These are phyloP conservation scores for Phlebiopsis flavidoalba DNA, from an alignment of 768 basidiomycete species.

Conservation along the genomic window DNA sequence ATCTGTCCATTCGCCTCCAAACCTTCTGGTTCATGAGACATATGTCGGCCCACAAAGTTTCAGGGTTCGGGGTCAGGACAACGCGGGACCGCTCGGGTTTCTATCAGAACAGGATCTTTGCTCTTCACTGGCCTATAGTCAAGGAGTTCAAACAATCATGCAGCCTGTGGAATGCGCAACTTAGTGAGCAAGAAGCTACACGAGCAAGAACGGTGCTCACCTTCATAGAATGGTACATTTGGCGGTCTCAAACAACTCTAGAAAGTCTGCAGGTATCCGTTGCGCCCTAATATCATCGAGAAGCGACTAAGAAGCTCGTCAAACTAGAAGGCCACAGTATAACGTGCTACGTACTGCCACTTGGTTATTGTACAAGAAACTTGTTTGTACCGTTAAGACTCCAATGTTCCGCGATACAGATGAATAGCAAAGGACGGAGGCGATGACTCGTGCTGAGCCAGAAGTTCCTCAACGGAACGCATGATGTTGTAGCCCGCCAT, in stretches of 20 bases:
- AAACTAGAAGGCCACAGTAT: slow-evolving; percentile 1
- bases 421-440: slow-evolving; percentile 78
- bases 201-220: slow-evolving; percentile 33
- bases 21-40: slow-evolving; percentile 60
- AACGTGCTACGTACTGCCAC: slow-evolving; percentile 43
- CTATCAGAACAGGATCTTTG: slow-evolving; percentile 54
- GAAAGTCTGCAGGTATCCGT: slow-evolving; percentile 81
- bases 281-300: slow-evolving; percentile 81
- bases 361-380: slow-evolving; percentile 76
- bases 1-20: slow-evolving; percentile 63
- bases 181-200: background rate
- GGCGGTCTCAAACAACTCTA: slow-evolving; percentile 72
- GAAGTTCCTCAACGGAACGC: slow-evolving; percentile 55
- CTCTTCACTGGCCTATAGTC: slow-evolving; percentile 63
- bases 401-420: slow-evolving; percentile 77
- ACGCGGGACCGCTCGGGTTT: slow-evolving; percentile 62
- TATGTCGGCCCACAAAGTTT: slow-evolving; percentile 77
- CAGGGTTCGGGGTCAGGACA: slow-evolving; percentile 71
- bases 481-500: slow-evolving; percentile 77
- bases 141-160: slow-evolving; percentile 77
- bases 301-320: slow-evolving; percentile 47
- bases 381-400: slow-evolving; percentile 75
- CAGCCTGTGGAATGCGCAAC: slow-evolving; percentile 47
- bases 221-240: slow-evolving; percentile 81
- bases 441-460: slow-evolving; percentile 48